phyloP scores from a whole-genome alignment of 2,329 filamentous ascomycete species.

The Sporothrix phasma region DNA sequence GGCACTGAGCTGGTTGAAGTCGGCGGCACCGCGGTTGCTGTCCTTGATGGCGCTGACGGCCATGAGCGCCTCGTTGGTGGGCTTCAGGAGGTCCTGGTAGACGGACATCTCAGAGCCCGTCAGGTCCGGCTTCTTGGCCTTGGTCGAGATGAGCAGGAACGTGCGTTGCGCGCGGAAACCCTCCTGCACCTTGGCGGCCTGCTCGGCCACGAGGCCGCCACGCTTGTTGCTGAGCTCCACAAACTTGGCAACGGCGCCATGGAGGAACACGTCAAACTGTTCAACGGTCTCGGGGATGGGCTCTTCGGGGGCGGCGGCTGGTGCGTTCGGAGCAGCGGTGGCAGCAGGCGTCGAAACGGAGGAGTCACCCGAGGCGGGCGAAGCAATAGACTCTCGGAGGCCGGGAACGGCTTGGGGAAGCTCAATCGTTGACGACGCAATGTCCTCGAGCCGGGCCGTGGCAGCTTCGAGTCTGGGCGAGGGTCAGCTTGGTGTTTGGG shows the following conservation, averaged over 20 bases:
- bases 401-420: slow-evolving; percentile 42
- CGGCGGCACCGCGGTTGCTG: slow-evolving; percentile 61
- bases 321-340: slow-evolving; percentile 32
- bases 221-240: slow-evolving; percentile 67
- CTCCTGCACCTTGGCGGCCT: slow-evolving; percentile 49
- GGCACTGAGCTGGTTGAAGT: slow-evolving; percentile 74
- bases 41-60: slow-evolving; percentile 74
- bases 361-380: slow-evolving; percentile 26
- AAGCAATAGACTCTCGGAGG: slow-evolving; percentile 32
- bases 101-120: slow-evolving; percentile 47
- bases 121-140: slow-evolving; percentile 83
- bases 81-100: slow-evolving; percentile 71
- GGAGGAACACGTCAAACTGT: slow-evolving; percentile 76
- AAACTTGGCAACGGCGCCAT: slow-evolving; percentile 64
- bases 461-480: slow-evolving; percentile 79
- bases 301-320: slow-evolving; percentile 34
- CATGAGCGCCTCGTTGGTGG: slow-evolving; percentile 73
- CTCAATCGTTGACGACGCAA: slow-evolving; percentile 66
- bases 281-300: slow-evolving; percentile 67
- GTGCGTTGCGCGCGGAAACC: slow-evolving; percentile 78
- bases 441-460: slow-evolving; percentile 91
- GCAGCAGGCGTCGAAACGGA: slow-evolving; percentile 26
- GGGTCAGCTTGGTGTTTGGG: slow-evolving; percentile 36
- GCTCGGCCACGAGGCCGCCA: slow-evolving; percentile 68
- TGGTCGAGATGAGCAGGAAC: slow-evolving; percentile 79